A percentile compares a stretch with the other conserved stretches of the same genome.
Conservation (phyloP, 768 basidiomycete species). For the Amanita molliuscula region DNA sequence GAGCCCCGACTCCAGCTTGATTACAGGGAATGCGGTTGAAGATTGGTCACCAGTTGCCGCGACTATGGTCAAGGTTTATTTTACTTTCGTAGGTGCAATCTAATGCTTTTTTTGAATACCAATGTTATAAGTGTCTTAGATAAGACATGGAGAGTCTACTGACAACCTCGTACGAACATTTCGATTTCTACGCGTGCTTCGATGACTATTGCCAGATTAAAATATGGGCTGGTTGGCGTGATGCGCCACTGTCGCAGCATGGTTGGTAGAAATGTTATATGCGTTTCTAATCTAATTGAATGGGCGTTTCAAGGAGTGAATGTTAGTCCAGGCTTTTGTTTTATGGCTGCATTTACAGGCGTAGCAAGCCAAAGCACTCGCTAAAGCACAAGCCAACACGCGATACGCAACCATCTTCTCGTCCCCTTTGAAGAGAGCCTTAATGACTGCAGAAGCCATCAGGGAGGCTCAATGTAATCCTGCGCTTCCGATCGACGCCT, state of each 20-base stretch:
- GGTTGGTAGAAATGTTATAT: constrained; percentile 28
- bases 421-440: constrained; percentile 57
- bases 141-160: constrained; percentile 69
- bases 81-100: constrained; percentile 2
- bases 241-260: constrained; percentile 66
- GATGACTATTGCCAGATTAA: constrained; percentile 13
- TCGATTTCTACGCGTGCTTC: not conserved
- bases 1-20: too few species aligned
- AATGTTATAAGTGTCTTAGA: constrained; percentile 22
- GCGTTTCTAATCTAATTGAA: not conserved
- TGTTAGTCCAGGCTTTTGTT: constrained; percentile 18
- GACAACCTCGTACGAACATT: constrained; percentile 53
- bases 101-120: not conserved
- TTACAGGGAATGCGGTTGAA: too few species aligned
- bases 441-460: constrained; percentile 49
- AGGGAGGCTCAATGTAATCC: constrained; percentile 34
- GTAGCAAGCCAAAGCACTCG: constrained; percentile 60
- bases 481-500: constrained; percentile 35
- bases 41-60: too few species aligned
- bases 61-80: constrained; percentile 4
- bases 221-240: constrained; percentile 70
- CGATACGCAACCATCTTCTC: constrained; percentile 49
- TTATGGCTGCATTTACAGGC: not conserved
- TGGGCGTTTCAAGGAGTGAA: constrained; percentile 35
- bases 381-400: constrained; percentile 34